Base-by-base conservation (phyloP, 805 yeast species). In the Wickerhamomyces strasburgensis region DNA sequence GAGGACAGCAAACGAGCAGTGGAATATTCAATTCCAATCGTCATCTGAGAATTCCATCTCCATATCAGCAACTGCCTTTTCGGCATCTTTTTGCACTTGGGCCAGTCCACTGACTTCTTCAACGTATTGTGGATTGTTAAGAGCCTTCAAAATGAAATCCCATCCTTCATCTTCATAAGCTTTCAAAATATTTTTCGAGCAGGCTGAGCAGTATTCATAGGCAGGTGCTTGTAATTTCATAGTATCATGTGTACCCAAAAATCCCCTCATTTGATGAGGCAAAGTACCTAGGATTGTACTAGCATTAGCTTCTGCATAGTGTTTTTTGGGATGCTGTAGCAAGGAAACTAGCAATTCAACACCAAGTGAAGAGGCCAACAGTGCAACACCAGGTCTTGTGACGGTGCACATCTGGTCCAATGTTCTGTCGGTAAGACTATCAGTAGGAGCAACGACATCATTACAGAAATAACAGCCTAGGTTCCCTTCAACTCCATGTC, bases 391-490 rank as follows among this genome's bases (percentile, higher is more conserved):
- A 0, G 99, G 98, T 28, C 98, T 68, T 0, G 98, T 93, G 1
- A 93, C 98, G 0, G 99, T 93, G 55, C 99, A 93, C 97, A 93
- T 93, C 60, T 93, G 98, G 61, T 93, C 99, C 39, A 93, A 64
- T 0, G 97, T 84, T 35, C 95, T 69, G 52, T 88, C 95, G 0
- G 85, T 70, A n/a, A 86, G 62, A 40, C 95, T 82, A 56, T 93
- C 95, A 2, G 78, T 67, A 0, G 99, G 98, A 0, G 97, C 98
- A 35, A 87, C 87, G 7, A 93, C 89, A 56, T 93, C 98, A 56
- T 87, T 86, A 60, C 99, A 93, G 59, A 83, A 93, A 61, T 93
- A 93, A 58, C 99, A 93, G 0, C 99, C 98, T 29, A 89, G 59
- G 14, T 44, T 42, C 1, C 54, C 47, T 10, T 47, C 45, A 18